Evolutionary conservation across 1,284 basidiomycete species (phyloP), one percentile per base, ranked within the genome.

Genomic region (Mycena sp.): DNA sequence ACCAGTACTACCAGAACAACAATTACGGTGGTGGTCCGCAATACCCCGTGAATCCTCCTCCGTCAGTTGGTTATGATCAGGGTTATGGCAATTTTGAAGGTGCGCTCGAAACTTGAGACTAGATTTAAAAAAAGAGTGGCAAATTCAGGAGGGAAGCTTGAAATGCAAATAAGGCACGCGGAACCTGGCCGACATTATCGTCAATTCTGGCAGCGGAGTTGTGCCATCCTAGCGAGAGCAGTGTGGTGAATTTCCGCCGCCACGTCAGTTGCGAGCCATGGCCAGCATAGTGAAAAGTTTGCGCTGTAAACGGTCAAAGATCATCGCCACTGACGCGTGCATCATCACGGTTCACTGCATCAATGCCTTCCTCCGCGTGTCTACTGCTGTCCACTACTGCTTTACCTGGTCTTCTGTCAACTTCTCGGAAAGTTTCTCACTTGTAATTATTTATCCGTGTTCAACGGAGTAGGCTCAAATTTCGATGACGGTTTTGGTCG

Each of bases 51-150:
- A 74, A 79, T 67, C 63, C 77, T 67, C 73, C 72, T 57, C 70
- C 72, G 57, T 74, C 83, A 74, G 78, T 80, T 61, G 82, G 81
- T 60, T 82, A 80, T 71, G 77, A 68, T 76, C 86, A 88, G 78
- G 85, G 81, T 19, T 58, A 51, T 64, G 61, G 74, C 85, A 85
- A 81, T 85, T 78, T 45, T 41, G 90, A 92, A 93, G 91, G 91
- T 93, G 85, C 90, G 91, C 90, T 89, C 80, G 82, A 85, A 80
- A 74, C 83, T 85, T 75, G 86, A 84, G 83, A 35, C 78, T 85
- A 73, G 81, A 82, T 55, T 56, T 46, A 56, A 66, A 65, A n/a
- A n/a, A 54, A 55, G 70, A 67, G 68, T 69, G 64, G 66, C 67
- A 69, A 70, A n/a, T n/a, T 65, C 67, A 69, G 72, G 68, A 45